Evolutionary conservation across 2,329 filamentous ascomycete genomes (phyloP).

Genomic region (Exserohilum turcica): DNA sequence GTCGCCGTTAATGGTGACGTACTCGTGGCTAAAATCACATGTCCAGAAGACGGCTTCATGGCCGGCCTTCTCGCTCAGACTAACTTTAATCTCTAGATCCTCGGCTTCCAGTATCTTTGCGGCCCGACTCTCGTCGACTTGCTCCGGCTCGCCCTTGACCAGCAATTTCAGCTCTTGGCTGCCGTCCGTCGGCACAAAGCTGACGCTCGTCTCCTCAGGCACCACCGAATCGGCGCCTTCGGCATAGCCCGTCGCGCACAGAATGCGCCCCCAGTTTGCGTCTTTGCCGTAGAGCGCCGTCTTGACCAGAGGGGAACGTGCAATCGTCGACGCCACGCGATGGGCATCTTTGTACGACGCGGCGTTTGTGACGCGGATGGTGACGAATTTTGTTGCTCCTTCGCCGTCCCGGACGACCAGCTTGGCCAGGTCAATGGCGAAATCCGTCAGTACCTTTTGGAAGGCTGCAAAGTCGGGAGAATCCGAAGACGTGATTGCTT

Average conservation of each 20-base stretch:
- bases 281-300: slow-evolving; percentile 96
- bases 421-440: slow-evolving; percentile 84
- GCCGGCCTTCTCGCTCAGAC: slow-evolving; percentile 65
- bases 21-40: slow-evolving; percentile 86
- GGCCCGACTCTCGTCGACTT: slow-evolving; percentile 76
- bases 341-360: slow-evolving; percentile 72
- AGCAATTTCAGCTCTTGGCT: slow-evolving; percentile 75
- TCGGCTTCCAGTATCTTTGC: slow-evolving; percentile 78
- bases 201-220: slow-evolving; percentile 75
- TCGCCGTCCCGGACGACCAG: slow-evolving; percentile 95
- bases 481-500: slow-evolving; percentile 61
- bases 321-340: slow-evolving; percentile 84
- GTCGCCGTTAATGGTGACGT: slow-evolving; percentile 72
- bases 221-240: slow-evolving; percentile 68
- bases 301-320: slow-evolving; percentile 91
- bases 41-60: slow-evolving; percentile 76
- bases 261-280: slow-evolving; percentile 96
- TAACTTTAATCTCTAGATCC: slow-evolving; percentile 76
- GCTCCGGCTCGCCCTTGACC: slow-evolving; percentile 78
- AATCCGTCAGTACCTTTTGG: slow-evolving; percentile 71
- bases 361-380: slow-evolving; percentile 80
- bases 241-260: slow-evolving; percentile 89
- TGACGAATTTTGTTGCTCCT: slow-evolving; percentile 97
- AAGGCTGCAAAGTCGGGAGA: slow-evolving; percentile 73
- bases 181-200: slow-evolving; percentile 79